Evolutionary conservation across 2,329 filamentous ascomycete genomes (phyloP).

Genomic region (Colletotrichum sp.): DNA sequence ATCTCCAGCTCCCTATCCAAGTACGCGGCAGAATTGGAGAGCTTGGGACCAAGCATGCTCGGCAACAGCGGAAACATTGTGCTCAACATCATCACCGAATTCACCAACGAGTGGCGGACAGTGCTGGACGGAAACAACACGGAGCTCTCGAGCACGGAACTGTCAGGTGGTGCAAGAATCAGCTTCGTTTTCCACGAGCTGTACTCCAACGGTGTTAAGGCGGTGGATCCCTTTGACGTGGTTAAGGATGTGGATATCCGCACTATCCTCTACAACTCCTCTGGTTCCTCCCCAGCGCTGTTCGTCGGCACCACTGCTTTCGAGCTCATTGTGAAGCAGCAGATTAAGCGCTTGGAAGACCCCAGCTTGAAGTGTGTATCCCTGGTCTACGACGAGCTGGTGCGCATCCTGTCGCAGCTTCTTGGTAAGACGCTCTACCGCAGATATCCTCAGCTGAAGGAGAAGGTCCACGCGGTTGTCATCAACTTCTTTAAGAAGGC

Average conservation of each 20-base stretch:
- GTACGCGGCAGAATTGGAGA: conserved; percentile 81
- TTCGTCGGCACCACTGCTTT: conserved; percentile 99
- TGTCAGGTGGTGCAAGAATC: conserved; percentile 96
- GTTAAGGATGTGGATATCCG: conserved; percentile 98
- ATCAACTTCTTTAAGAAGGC: conserved; percentile 97
- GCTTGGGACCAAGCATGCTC: conserved; percentile 90
- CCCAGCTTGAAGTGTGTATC: conserved; percentile 97
- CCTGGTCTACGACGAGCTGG: conserved; percentile 95
- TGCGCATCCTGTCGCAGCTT: conserved; percentile 91
- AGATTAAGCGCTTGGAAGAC: conserved; percentile 95
- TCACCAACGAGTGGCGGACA: conserved; percentile 96
- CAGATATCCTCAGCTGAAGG: conserved; percentile 91
- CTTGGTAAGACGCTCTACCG: conserved; percentile 89
- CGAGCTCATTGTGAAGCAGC: conserved; percentile 97
- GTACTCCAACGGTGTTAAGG: conserved; percentile 97
- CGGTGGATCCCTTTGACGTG: conserved; percentile 94
- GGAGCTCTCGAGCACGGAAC: conserved; percentile 90
- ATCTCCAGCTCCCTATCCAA: conserved; percentile 95
- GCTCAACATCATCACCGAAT: conserved; percentile 98
- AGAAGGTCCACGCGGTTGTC: conserved; percentile 94
- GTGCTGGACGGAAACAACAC: conserved; percentile 96
- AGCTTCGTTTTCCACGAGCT: conserved; percentile 99
- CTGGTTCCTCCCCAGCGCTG: conserved; percentile 93
- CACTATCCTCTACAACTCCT: conserved; percentile 97
- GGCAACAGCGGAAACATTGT: conserved; percentile 97